Base-by-base conservation (phyloP, 768 basidiomycete genomes). In the Gloeopeniophorella convolvens region DNA sequence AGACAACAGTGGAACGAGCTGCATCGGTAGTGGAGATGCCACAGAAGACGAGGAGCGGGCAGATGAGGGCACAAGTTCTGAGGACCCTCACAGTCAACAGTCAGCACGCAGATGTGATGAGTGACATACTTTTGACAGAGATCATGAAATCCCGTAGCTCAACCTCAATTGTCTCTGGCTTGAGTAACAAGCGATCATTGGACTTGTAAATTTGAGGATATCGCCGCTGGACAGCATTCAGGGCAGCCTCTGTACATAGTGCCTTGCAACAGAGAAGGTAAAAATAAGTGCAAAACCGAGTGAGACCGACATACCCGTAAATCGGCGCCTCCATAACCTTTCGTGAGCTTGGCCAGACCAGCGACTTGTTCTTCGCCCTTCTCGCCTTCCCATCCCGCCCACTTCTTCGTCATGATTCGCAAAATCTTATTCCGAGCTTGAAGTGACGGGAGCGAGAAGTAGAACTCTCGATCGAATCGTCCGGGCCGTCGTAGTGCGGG, bases 131-230 rank as follows among this genome's bases (percentile, higher is more conserved):
- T 68, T 96, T 92, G 49, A 96, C 81, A 2, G 95, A 90, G 60
- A 95, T 86, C 91, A 97, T 91, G 63, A 99, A 99, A 65, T 99
- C 96, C 33, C 89, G 75, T 42, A 96, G 72, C 28, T 84, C 79
- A 15, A 97, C 81, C 27, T 75, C 74, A 55, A 98, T 96, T 2
- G 83, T 82, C 60, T 89, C 86, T 6, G 94, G 88, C 56, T 89
- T 79, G 47, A 98, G 73, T 42, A 92, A 62, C 2, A 97, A 70
- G 9, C 96, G 75, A 54, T 98, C 93, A 27, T 75, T 80, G 4
- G 89, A 86, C 68, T 89, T 86, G 74, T 99, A 99, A 39, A 98
- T 93, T 65, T 99, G 96, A 0, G 96, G 96, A 65, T 99, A 99
- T 47, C 87, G 76, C 51, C 96, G 72, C 63, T 99, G 96, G 20